These are phyloP conservation scores for Butyriboletus loyo DNA, from an alignment of 768 basidiomycete genomes.

Conservation along the genomic window DNA sequence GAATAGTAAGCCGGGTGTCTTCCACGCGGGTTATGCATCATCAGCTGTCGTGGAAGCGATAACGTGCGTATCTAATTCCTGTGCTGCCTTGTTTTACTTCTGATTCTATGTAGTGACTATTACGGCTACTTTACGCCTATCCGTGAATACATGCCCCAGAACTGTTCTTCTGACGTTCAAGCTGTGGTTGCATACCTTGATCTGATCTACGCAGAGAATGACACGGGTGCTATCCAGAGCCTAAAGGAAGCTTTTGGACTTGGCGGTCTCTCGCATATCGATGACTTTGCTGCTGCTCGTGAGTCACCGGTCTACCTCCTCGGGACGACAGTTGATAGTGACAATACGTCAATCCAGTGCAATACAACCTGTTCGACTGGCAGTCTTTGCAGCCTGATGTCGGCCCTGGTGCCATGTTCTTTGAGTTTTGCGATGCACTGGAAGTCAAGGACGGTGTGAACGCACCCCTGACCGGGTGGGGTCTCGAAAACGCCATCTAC, in stretches of 20 bases:
- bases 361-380: slow-evolving; percentile 65
- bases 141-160: slow-evolving; percentile 61
- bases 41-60: slow-evolving; percentile 47
- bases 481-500: slow-evolving; percentile 54
- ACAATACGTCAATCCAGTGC: slow-evolving; percentile 35
- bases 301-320: slow-evolving; percentile 12
- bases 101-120: slow-evolving; percentile 16
- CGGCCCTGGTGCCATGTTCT: slow-evolving; percentile 40
- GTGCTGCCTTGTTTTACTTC: not conserved
- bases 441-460: slow-evolving; percentile 38
- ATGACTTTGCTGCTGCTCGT: slow-evolving; percentile 64
- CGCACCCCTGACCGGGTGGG: slow-evolving; percentile 54
- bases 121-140: slow-evolving; percentile 67
- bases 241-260: slow-evolving; percentile 63
- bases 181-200: slow-evolving; percentile 63
- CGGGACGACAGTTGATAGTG: not conserved
- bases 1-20: slow-evolving; percentile 38
- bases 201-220: slow-evolving; percentile 45
- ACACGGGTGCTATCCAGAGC: slow-evolving; percentile 45
- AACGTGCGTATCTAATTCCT: slow-evolving; percentile 27
- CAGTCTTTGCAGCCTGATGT: slow-evolving; percentile 53
- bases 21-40: slow-evolving; percentile 43
- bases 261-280: slow-evolving; percentile 52
- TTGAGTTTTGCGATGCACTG: slow-evolving; percentile 39
- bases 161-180: slow-evolving; percentile 73